Evolutionary conservation across 768 basidiomycete species (phyloP), one percentile per base, ranked within the genome.

Genomic region (Phlebiopsis flavidoalba): DNA sequence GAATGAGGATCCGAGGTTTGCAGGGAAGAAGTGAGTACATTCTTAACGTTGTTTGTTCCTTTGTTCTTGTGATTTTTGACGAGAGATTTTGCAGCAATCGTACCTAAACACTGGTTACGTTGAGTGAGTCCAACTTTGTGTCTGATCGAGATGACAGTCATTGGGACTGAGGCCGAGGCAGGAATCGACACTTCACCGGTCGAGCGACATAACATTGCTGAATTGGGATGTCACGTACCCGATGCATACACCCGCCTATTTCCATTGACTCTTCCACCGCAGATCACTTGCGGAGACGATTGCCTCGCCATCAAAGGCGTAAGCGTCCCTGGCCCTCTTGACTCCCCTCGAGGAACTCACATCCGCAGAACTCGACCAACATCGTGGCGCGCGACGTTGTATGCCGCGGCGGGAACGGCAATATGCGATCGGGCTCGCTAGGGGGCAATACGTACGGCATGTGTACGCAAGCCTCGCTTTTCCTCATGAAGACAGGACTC

Each of bases 251-350:
- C 53, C 45, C 24, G 26, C 35, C 14, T 19, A 40, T 64, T 40
- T 36, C 19, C 36, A 22, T 2, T 19, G 31, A 43, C 11, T 12
- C 11, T 43, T 43, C 17, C 11, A 43, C 26, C 17, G 17, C 53
- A 71, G 71, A 68, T 85, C 17, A 85, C 83, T n/a, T 81, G 78
- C 57, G 83, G 84, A 17, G 85, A 85, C 65, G 84, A 85, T 64
- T 86, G 84, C 60, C 70, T 85, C n/a, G 83, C 82, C 8, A 82
- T 85, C 72, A 84, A 86, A 73, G 83, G 83, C 7, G 83, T 84
- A 65, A 26, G 80, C 69, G n/a, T 26, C 26, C 21, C 5, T 51
- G n/a, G 24, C 8, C 45, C 26, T 14, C 19, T 19, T 26, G 19
- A 33, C 45, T n/a, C n/a, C n/a, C n/a, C n/a, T n/a, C n/a, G 19